phyloP scores from a whole-genome alignment of 2,329 filamentous ascomycete genomes.

The Fusarium solani-melongenae region DNA sequence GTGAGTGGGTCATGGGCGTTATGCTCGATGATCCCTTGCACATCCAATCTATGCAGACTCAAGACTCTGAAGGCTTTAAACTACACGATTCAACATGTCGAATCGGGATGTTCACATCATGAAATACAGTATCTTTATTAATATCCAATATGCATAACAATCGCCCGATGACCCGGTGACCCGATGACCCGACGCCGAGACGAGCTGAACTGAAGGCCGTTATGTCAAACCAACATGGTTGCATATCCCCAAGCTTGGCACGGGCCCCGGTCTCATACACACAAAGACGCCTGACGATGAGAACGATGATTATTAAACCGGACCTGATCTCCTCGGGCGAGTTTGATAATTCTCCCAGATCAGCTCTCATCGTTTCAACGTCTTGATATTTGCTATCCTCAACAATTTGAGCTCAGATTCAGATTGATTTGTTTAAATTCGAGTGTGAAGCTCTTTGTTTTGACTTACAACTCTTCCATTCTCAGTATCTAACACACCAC shows the following conservation, averaged over 20 bases:
- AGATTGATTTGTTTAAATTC: background rate
- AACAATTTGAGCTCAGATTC: constrained; percentile 12
- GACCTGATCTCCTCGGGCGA: background rate
- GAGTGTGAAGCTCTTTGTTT: background rate
- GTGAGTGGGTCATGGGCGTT: background rate
- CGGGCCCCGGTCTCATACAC: constrained; percentile 8
- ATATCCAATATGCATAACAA: background rate
- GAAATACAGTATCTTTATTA: background rate
- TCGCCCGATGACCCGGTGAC: background rate
- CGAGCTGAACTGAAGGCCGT: background rate
- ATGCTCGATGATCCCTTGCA: background rate
- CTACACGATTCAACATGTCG: background rate
- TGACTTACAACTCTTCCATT: background rate
- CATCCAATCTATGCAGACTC: background rate
- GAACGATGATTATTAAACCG: constrained; percentile 28
- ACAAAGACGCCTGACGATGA: background rate
- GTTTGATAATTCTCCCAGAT: constrained; percentile 28
- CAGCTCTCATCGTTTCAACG: background rate
- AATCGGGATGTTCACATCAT: background rate
- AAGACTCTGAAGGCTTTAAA: background rate
- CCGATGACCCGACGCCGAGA: background rate
- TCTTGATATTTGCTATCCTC: constrained; percentile 2
- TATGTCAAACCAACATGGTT: constrained; percentile 31
- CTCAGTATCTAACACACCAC: background rate
- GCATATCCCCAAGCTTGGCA: background rate